Evolutionary conservation across 352 stramenopile species (phyloP), one percentile per base, ranked within the genome.

Genomic region (Phytopythium mirpurense): DNA sequence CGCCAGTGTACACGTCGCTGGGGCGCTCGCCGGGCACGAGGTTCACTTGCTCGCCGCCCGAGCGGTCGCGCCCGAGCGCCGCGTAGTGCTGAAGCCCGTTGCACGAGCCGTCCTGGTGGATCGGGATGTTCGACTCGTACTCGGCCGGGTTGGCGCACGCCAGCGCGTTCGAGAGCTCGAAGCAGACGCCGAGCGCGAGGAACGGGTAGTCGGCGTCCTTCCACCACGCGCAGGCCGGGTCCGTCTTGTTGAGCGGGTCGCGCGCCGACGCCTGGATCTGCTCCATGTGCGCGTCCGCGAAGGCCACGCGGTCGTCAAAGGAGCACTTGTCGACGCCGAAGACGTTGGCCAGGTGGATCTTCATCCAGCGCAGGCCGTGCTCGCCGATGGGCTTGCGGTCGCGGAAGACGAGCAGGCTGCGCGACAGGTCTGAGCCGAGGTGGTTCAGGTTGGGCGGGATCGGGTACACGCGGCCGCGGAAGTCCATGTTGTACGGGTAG

Each of bases 51-150:
- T 90, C 85, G 14, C 94, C 98, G 68, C 97, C 98, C 8, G 80
- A 77, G 5, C 65, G 68, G 65, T 99, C 98, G 46, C 96, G 86
- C 31, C 97, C 97, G 10, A 99, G 82, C 9, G 97, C 97, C 31
- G 97, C 97, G 70, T 99, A 99, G 71, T 99, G 97, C 78, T 99
- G 97, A 41, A 99, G 77, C 2, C 97, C 97, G 69, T 99, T 99
- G 68, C 97, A 99, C 31, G 93, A 98, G 10, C 97, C 96, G 64
- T 99, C 97, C 61, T 98, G 90, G 62, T 99, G 97, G 40, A 99
- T 95, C 1, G 97, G 96, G 23, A 99, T 77, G 49, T 91, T 93
- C 27, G 90, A 99, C 70, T 94, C 74, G 75, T 98, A 99, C 48
- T 88, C 78, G 27, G 93, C 83, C 6, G 93, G 96, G 74, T 98